Conservation (phyloP, 2,329 filamentous ascomycete species). For the Ustulina deusta region DNA sequence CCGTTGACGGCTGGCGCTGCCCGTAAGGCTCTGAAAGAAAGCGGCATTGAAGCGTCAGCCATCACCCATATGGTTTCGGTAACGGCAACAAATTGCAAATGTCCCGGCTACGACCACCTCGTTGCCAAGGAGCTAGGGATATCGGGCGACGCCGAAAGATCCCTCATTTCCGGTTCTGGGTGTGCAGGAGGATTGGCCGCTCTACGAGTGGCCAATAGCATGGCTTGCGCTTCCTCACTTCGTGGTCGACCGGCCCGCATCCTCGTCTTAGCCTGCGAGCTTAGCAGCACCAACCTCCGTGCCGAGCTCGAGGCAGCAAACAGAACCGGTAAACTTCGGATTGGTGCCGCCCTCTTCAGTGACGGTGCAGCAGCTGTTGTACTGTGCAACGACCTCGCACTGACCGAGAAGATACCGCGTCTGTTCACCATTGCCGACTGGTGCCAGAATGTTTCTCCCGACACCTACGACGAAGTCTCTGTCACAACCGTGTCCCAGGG, state of each 20-base stretch:
- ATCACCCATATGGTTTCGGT: slow-evolving; percentile 55
- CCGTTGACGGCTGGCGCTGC: slow-evolving; percentile 50
- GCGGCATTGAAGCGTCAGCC: slow-evolving; percentile 39
- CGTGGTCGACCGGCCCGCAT: slow-evolving; percentile 42
- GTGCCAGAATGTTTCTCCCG: slow-evolving; percentile 34
- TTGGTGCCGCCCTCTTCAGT: slow-evolving; percentile 44
- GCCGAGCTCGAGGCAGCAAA: slow-evolving; percentile 41
- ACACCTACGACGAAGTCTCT: slow-evolving; percentile 34
- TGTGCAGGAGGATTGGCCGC: slow-evolving; percentile 55
- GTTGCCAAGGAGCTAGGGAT: slow-evolving; percentile 52
- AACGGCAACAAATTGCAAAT: slow-evolving; percentile 54
- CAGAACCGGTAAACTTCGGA: slow-evolving; percentile 39
- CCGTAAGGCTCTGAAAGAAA: slow-evolving; percentile 51
- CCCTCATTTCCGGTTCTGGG: slow-evolving; percentile 53
- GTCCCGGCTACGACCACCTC: slow-evolving; percentile 54
- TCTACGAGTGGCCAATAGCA: slow-evolving; percentile 42
- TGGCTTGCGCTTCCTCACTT: slow-evolving; percentile 38
- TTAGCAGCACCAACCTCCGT: slow-evolving; percentile 43
- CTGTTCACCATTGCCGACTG: slow-evolving; percentile 38
- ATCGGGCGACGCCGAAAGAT: slow-evolving; percentile 48
- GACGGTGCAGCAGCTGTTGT: slow-evolving; percentile 45
- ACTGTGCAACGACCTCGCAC: slow-evolving; percentile 42
- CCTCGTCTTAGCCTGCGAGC: slow-evolving; percentile 45
- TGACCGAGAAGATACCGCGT: slow-evolving; percentile 28
- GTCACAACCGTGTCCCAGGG: slow-evolving; percentile 31